Evolutionary conservation across 31 red algal species (phyloP).

Genomic region (Porphyra umbilicalis): DNA sequence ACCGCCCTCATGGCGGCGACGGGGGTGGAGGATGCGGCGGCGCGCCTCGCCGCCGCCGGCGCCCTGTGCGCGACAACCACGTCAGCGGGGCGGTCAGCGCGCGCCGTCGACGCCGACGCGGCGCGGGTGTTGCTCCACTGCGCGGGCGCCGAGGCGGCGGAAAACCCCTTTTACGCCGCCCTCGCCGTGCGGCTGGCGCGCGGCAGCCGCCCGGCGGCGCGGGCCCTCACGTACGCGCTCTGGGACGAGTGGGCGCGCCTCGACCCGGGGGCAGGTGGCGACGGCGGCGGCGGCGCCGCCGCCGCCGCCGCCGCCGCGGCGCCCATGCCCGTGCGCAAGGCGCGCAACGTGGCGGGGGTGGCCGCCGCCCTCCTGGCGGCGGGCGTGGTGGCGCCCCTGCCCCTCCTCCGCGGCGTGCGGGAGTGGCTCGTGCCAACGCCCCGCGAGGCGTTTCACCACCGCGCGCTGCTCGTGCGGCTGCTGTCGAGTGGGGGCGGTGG

Average conservation of each 20-base stretch:
- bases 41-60: neutral
- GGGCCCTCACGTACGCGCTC: neutral
- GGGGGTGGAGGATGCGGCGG: neutral
- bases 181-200: neutral
- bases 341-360: neutral
- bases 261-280: neutral
- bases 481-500: neutral
- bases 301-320: neutral
- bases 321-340: neutral
- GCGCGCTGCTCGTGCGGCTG: neutral
- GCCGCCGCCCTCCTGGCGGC: neutral
- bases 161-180: neutral
- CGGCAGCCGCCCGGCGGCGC: neutral
- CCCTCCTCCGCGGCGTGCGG: neutral
- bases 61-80: neutral
- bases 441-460: neutral
- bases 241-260: neutral
- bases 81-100: neutral
- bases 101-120: neutral
- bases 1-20: neutral
- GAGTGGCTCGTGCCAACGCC: neutral
- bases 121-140: neutral
- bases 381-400: neutral
- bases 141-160: conserved; percentile 1
- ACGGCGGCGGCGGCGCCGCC: neutral